A percentile compares a stretch with the other conserved stretches of the same genome.
Conservation (phyloP, 139 green algal genomes). For the Penium margaritaceum region DNA sequence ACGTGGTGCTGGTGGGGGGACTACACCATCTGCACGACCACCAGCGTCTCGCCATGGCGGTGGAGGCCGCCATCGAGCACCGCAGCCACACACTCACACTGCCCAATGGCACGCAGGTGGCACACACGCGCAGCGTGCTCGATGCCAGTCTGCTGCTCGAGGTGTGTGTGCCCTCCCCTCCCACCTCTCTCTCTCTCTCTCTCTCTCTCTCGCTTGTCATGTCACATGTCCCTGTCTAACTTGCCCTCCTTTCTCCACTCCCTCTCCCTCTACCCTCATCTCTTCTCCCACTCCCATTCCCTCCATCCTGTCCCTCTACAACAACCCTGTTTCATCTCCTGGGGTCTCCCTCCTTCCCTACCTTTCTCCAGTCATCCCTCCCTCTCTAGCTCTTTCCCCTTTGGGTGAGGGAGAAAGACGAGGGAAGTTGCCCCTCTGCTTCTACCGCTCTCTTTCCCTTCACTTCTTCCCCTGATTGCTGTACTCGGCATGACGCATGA, state of each 20-base stretch:
- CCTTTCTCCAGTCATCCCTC: background rate
- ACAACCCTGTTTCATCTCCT: background rate
- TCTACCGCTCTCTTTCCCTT: too few relatives aligned
- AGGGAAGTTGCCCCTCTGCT: too few relatives aligned
- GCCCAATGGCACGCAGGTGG: background rate
- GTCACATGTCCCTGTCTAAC: too few relatives aligned
- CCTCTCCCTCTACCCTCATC: background rate
- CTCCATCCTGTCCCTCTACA: background rate
- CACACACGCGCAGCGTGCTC: conserved; percentile 11
- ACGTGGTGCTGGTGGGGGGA: conserved; percentile 39
- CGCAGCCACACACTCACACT: background rate
- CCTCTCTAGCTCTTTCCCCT: too few relatives aligned
- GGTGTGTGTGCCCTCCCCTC: background rate
- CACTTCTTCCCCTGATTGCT: too few relatives aligned
- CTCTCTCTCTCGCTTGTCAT: too few relatives aligned
- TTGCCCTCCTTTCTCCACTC: background rate
- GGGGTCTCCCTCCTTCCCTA: background rate
- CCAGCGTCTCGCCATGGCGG: conserved; percentile 41
- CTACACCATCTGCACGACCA: conserved; percentile 45
- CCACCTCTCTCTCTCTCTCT: background rate
- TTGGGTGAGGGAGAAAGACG: too few relatives aligned
- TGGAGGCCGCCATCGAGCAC: background rate
- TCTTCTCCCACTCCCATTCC: background rate
- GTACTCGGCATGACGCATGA: too few relatives aligned
- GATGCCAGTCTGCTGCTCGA: conserved; percentile 34